Evolutionary conservation across 2,329 filamentous ascomycete genomes (phyloP).

Genomic region (Phialophora macrospora): DNA sequence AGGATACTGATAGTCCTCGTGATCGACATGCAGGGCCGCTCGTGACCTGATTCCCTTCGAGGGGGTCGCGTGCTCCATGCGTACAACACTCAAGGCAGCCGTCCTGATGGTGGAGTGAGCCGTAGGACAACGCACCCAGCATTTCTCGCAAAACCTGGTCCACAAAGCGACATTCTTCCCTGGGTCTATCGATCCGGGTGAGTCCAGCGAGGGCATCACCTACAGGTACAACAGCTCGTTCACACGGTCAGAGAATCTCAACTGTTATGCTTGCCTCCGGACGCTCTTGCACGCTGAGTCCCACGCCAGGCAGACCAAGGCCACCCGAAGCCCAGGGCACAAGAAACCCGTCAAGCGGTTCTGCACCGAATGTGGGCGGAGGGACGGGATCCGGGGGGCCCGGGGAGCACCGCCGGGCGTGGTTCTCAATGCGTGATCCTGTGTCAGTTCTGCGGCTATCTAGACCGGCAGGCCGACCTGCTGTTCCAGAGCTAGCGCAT

Average conservation of each 20-base stretch:
- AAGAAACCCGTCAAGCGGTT: slow-evolving; percentile 33
- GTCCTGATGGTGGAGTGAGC: background rate
- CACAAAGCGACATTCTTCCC: too few relatives aligned
- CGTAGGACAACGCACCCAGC: background rate
- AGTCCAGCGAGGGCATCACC: slow-evolving; percentile 2
- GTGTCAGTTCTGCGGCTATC: slow-evolving; percentile 12
- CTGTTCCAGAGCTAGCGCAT: background rate
- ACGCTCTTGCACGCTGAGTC: slow-evolving; percentile 29
- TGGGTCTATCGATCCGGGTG: background rate
- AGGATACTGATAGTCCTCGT: too few relatives aligned
- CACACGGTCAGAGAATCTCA: slow-evolving; percentile 5
- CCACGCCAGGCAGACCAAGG: slow-evolving; percentile 30
- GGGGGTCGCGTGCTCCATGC: background rate
- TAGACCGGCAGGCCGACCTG: background rate
- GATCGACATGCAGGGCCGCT: too few relatives aligned
- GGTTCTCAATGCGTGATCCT: slow-evolving; percentile 5
- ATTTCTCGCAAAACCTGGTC: background rate
- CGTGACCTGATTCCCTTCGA: too few relatives aligned
- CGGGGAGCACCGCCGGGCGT: slow-evolving; percentile 22
- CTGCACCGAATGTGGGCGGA: slow-evolving; percentile 35
- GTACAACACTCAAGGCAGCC: background rate
- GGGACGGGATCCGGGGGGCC: slow-evolving; percentile 32
- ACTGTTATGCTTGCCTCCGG: slow-evolving; percentile 39
- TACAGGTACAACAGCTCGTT: slow-evolving; percentile 22
- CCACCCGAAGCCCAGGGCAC: slow-evolving; percentile 35